phyloP scores from a whole-genome alignment of 129 eudicot genomes.

The Escallonia herrerae region DNA sequence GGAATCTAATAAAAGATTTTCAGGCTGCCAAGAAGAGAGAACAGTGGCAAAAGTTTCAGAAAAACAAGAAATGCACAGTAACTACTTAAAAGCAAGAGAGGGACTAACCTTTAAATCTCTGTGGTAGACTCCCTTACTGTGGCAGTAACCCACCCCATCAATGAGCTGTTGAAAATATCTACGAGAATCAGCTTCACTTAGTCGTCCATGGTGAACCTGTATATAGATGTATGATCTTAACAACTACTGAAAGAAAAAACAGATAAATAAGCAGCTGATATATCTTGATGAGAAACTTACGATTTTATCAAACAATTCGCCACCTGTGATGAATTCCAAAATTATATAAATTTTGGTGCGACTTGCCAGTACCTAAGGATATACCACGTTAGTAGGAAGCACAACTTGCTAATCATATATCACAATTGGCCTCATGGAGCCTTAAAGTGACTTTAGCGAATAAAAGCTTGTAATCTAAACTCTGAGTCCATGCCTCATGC shows the following conservation, averaged over 20 bases:
- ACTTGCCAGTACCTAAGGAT: slow-evolving; percentile 80
- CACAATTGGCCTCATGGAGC: slow-evolving; percentile 5
- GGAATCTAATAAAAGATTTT: slow-evolving; percentile 91
- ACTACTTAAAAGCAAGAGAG: slow-evolving; percentile 8
- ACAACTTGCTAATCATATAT: not conserved
- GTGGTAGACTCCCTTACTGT: slow-evolving; percentile 95
- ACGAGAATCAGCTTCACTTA: slow-evolving; percentile 87
- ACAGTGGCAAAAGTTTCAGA: slow-evolving; percentile 15
- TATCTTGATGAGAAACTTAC: slow-evolving; percentile 41
- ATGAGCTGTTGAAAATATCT: slow-evolving; percentile 92
- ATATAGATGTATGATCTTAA: slow-evolving; percentile 1
- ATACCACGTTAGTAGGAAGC: slow-evolving; percentile 1
- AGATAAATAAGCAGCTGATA: not conserved
- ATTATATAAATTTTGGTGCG: slow-evolving; percentile 96
- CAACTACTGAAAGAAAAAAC: not conserved
- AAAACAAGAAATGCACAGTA: not conserved
- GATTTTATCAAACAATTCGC: slow-evolving; percentile 95
- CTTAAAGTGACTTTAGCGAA: slow-evolving; percentile 7
- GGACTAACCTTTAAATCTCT: slow-evolving; percentile 77
- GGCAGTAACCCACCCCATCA: slow-evolving; percentile 94
- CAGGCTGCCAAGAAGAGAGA: slow-evolving; percentile 61
- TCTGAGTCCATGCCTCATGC: slow-evolving; percentile 63
- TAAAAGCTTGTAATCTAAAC: slow-evolving; percentile 12
- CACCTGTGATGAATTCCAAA: slow-evolving; percentile 94
- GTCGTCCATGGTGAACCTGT: slow-evolving; percentile 86